Evolutionary conservation across 2,329 filamentous ascomycete species (phyloP), one percentile per base, ranked within the genome.

Genomic region (Pleomassaria siparia): DNA sequence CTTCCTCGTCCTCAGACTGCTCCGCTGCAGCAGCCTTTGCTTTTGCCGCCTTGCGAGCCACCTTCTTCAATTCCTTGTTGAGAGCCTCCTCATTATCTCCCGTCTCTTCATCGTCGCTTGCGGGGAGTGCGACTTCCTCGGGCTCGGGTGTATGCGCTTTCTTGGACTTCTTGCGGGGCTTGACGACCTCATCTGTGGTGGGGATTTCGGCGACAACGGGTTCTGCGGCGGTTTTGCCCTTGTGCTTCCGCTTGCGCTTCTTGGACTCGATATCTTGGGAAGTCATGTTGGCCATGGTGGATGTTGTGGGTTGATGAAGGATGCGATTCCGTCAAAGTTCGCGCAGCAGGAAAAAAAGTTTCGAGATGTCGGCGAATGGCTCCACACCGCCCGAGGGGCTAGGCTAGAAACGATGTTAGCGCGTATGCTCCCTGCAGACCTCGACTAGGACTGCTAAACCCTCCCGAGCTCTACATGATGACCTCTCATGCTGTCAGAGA

Each of bases 221-320:
- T 22, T 63, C 63, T 10, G 67, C 66, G 25, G 59, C 55, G 46
- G 63, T 62, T 43, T 71, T 64, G 58, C 59, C 63, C 50, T 64
- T 69, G 56, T 77, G 74, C 64, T 76, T 77, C 55, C 75, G 65
- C 69, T 78, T 78, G 43, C 74, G 71, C 64, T 77, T 78, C 49
- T 73, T 75, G 8, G 67, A 64, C 20, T 73, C 67, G 37, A 71
- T 61, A 44, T 73, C 71, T 44, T n/a, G n/a, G n/a, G n/a, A n/a
- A n/a, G n/a, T n/a, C n/a, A 63, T 55, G 48, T 68, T 54, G 39
- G 68, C 65, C 68, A 73, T 73, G 22, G 51, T 66, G 55, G 33
- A 16, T 43, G 20, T 37, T 7, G 35, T 37, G 18, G 35, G 4
- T 4, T 13, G 18, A n/a, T n/a, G n/a, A n/a, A n/a, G n/a, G n/a